Evolutionary conservation across 2,329 filamentous ascomycete genomes (phyloP).

Genomic region (Phoma sp.): DNA sequence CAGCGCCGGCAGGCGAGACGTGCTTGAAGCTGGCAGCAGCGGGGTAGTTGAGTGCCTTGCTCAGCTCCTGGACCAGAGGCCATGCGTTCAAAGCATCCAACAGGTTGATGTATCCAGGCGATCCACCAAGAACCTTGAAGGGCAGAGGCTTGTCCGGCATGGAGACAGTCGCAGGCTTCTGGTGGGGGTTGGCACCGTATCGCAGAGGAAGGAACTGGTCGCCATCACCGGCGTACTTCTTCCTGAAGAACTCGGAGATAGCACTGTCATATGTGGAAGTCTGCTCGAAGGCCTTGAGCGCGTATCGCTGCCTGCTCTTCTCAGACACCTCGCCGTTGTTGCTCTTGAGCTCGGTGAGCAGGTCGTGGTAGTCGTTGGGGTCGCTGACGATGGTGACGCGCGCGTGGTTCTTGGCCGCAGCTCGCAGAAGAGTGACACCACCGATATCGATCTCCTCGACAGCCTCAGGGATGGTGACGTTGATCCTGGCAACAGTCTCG

Average conservation of each 20-base stretch:
- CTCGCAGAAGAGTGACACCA: conserved; percentile 93
- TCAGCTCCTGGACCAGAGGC: conserved; percentile 96
- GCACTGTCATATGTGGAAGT: conserved; percentile 95
- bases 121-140: conserved; percentile 91
- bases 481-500: conserved; percentile 95
- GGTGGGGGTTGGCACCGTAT: conserved; percentile 97
- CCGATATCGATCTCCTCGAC: conserved; percentile 99
- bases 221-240: conserved; percentile 89
- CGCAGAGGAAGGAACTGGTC: conserved; percentile 83
- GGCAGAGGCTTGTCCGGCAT: conserved; percentile 76
- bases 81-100: conserved; percentile 96
- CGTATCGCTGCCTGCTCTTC: conserved; percentile 84
- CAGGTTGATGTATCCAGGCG: conserved; percentile 96
- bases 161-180: conserved; percentile 93
- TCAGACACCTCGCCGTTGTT: conserved; percentile 82
- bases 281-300: conserved; percentile 97
- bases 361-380: conserved; percentile 90
- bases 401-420: conserved; percentile 96
- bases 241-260: conserved; percentile 96
- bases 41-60: conserved; percentile 82
- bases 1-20: conserved; percentile 94
- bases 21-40: conserved; percentile 98
- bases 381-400: conserved; percentile 96
- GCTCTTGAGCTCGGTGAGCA: conserved; percentile 88
- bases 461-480: conserved; percentile 94